Base-by-base conservation (phyloP, 2,329 filamentous ascomycete species). In the Davidsoniella virescens region DNA sequence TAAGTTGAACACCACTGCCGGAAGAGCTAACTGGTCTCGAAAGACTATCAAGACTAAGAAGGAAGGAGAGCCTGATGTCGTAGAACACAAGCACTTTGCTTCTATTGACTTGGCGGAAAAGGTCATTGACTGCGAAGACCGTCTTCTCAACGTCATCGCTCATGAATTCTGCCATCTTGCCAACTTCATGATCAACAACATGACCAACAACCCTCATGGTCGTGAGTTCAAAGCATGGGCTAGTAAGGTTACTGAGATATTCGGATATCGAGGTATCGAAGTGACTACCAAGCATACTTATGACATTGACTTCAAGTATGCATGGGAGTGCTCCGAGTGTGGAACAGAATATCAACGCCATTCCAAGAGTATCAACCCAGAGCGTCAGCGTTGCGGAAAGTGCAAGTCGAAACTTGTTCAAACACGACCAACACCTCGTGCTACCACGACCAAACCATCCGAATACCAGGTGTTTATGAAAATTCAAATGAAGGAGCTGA, bases 111-210 rank as follows among this genome's bases (percentile, higher is more conserved):
- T 96, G 2, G 86, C 88, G 0, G 79, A 85, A 50, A 94, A 93
- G 62, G 81, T 95, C 44, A 87, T 96, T 54, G 79, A 87, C 60
- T 75, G 82, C 59, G 77, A 84, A 56, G 65, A 82, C 52, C 78
- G 86, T 2, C 73, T 96, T 1, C 72, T 92, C 55, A 95, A 95
- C 63, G 87, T 92, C 0, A 67, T 96, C n/a, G 87, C 90, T 0
- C 92, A 98, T 62, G 92, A 98, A 59, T 96, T 92, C 67, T 96
- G 92, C 63, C 92, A 98, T 61, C 68, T 96, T 1, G 82, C 86
- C 41, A 94, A 87, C 59, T 95, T 90, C 63, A 93, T 96, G 78
- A 70, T 96, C 55, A 81, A 74, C 45, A 78, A 80, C 36, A 69
- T 88, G 36, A 80, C 76, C 41, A 80, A 78, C 51, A 81, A 84